A percentile compares a stretch with the other conserved stretches of the same genome.
phyloP scores from a whole-genome alignment of 1,284 basidiomycete genomes.

The Apiotrichum veenhuisii region DNA sequence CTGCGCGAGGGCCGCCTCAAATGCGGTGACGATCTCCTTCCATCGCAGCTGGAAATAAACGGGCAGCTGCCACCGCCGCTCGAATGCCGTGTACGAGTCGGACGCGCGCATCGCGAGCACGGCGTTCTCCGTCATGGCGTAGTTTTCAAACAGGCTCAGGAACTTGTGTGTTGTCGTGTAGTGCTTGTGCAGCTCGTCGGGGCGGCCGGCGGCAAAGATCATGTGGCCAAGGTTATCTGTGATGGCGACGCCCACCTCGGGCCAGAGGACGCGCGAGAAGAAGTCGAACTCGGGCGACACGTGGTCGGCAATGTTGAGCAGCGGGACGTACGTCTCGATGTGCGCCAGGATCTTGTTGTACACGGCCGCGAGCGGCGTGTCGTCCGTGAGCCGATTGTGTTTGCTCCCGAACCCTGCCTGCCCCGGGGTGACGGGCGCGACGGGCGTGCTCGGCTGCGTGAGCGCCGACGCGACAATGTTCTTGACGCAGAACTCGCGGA shows the following conservation, averaged over 20 bases:
- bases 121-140: conserved; percentile 70
- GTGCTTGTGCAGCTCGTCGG: conserved; percentile 86
- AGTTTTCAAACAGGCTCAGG: conserved; percentile 72
- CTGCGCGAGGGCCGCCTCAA: conserved; percentile 63
- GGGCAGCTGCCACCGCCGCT: conserved; percentile 87
- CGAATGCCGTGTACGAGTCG: conserved; percentile 67
- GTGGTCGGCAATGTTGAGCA: conserved; percentile 72
- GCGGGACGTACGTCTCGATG: conserved; percentile 62
- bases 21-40: conserved; percentile 78
- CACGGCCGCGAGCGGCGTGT: conserved; percentile 57
- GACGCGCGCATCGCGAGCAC: conserved; percentile 69
- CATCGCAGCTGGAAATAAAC: conserved; percentile 97
- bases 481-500: conserved; percentile 61
- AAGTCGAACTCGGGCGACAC: conserved; percentile 64
- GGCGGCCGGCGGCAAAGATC: conserved; percentile 85
- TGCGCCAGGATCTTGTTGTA: conserved; percentile 82
- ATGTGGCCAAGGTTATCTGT: conserved; percentile 75
- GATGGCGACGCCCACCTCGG: conserved; percentile 70
- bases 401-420: background rate
- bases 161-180: conserved; percentile 80
- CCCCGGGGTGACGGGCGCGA: conserved; percentile 28
- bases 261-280: conserved; percentile 82
- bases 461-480: conserved; percentile 32
- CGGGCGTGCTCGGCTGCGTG: conserved; percentile 20
- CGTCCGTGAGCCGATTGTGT: conserved; percentile 3